phyloP scores from a whole-genome alignment of 2,329 filamentous ascomycete species.

The Bimuria novae-zelandiae region DNA sequence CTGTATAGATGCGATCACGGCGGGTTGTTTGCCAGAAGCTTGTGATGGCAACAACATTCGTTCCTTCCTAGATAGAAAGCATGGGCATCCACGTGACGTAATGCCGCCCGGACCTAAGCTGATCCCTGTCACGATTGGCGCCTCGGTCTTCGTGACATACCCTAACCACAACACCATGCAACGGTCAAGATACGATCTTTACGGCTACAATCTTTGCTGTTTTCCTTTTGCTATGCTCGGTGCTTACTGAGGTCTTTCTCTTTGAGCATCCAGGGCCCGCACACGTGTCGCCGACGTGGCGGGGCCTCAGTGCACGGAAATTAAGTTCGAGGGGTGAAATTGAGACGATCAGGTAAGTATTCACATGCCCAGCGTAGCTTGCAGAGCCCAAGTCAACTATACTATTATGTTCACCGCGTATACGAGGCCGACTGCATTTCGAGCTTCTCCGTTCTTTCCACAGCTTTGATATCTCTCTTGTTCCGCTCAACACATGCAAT shows the following conservation, averaged over 20 bases:
- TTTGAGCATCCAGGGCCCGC: constrained; percentile 10
- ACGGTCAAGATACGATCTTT: constrained; percentile 4
- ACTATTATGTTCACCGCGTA: too few relatives aligned
- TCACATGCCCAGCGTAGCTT: neutral
- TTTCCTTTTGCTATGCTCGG: constrained; percentile 7
- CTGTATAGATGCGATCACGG: too few relatives aligned
- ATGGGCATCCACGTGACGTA: constrained; percentile 16
- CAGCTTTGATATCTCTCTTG: neutral
- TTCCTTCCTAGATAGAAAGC: too few relatives aligned
- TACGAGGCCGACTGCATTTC: neutral
- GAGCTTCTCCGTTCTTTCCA: neutral
- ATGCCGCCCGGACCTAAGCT: constrained; percentile 8
- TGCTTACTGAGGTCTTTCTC: neutral
- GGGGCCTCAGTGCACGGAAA: constrained; percentile 14
- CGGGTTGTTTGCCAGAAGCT: too few relatives aligned
- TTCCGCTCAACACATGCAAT: too few relatives aligned
- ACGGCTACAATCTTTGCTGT: neutral
- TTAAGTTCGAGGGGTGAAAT: neutral
- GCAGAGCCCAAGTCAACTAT: neutral
- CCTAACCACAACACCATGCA: constrained; percentile 19
- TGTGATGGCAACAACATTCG: too few relatives aligned
- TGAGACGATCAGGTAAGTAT: constrained; percentile 6
- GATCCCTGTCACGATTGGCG: constrained; percentile 4
- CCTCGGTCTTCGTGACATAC: neutral
- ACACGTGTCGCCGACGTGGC: constrained; percentile 16